Evolutionary conservation across 1,139 yeast genomes (phyloP), one percentile per base, ranked within the genome.

Genomic region (Sugiyamaella pinicola): DNA sequence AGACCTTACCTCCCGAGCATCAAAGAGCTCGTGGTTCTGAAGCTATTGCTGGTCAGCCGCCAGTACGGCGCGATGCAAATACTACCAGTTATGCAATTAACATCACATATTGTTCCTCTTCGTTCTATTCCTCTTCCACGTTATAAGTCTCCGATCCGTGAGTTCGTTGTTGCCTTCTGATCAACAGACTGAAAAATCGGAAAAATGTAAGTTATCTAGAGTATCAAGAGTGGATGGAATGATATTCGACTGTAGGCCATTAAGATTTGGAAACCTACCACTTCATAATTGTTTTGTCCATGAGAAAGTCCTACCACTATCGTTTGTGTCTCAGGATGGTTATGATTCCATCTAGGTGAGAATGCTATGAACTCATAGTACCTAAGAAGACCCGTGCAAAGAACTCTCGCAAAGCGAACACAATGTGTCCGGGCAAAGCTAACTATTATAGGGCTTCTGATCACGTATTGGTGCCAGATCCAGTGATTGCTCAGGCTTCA

Each of bases 401-500:
- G n/a, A n/a, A n/a, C n/a, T n/a, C n/a, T n/a, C n/a, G n/a, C n/a
- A n/a, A n/a, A n/a, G n/a, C n/a, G n/a, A n/a, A n/a, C n/a, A n/a
- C n/a, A n/a, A n/a, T n/a, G n/a, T n/a, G n/a, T n/a, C n/a, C n/a
- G n/a, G n/a, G n/a, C n/a, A n/a, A n/a, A n/a, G n/a, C 31, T 26
- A 26, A 26, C 31, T 26, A 7, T 3, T 31, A n/a, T 31, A 43
- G 47, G 47, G 47, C 42, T 28, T 26, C 40, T 6, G 40, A 35
- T 22, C 47, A 40, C 19, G 42, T 45, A 49, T 57, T 72, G 61
- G 75, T 72, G 49, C 70, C 73, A 34, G 68, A 82, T 64, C 81
- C 85, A 44, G 78, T 84, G 56, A 80, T 86, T 57, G 77, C 76
- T 66, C 77, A 74, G 55, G 86, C 93, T 41, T 78, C 84, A 67